These are phyloP conservation scores for Lactarius indigo DNA, from an alignment of 768 basidiomycete genomes.

Conservation along the genomic window DNA sequence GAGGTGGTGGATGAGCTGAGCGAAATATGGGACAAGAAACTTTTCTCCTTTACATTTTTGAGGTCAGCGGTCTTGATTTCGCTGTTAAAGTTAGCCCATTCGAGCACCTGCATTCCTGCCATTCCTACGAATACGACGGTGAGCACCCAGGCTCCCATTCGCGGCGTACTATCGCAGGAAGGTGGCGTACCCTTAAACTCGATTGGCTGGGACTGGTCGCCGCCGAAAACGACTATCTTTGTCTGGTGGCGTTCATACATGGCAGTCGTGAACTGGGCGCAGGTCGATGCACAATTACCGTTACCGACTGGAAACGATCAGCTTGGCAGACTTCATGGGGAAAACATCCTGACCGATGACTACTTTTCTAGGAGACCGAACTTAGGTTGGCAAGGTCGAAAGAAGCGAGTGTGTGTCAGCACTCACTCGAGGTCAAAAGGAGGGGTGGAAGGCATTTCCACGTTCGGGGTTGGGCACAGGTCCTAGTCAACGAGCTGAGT, in stretches of 20 bases:
- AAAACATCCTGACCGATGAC: slow-evolving; percentile 7
- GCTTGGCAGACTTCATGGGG: neutral
- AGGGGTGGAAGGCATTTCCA: slow-evolving; percentile 3
- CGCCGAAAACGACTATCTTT: slow-evolving; percentile 50
- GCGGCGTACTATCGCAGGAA: neutral
- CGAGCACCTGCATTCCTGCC: neutral
- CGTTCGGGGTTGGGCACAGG: slow-evolving; percentile 33
- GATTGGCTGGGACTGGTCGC: slow-evolving; percentile 43
- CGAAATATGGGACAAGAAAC: neutral
- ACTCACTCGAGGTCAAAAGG: slow-evolving; percentile 21
- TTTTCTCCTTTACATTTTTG: slow-evolving; percentile 29
- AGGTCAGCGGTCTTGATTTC: slow-evolving; percentile 26
- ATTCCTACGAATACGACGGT: slow-evolving; percentile 18
- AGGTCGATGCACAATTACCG: slow-evolving; percentile 48
- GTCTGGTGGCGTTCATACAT: slow-evolving; percentile 50
- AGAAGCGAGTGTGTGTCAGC: neutral
- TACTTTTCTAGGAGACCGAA: slow-evolving; percentile 7
- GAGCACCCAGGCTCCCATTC: neutral
- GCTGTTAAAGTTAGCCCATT: neutral
- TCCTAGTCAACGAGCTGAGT: slow-evolving; percentile 26
- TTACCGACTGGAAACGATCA: slow-evolving; percentile 15
- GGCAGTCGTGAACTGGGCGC: slow-evolving; percentile 52
- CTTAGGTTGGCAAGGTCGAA: neutral
- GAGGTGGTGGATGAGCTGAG: neutral
- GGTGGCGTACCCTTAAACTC: slow-evolving; percentile 42